Evolutionary conservation across 768 basidiomycete genomes (phyloP), one percentile per base, ranked within the genome.

Genomic region (Termitomyces sp.): DNA sequence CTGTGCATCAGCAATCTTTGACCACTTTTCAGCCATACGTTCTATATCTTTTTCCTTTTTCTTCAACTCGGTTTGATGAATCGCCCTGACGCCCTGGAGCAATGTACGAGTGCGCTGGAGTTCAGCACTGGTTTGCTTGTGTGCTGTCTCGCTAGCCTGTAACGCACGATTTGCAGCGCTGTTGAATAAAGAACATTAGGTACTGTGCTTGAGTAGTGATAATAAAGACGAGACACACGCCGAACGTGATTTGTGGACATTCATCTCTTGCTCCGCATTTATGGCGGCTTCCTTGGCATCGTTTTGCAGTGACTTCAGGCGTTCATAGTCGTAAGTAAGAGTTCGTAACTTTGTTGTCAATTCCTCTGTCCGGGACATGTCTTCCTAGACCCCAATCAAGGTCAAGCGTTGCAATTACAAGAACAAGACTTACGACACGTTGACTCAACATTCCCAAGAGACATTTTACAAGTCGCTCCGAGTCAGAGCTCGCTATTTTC

Each of bases 11-110:
- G 82, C 73, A 18, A 93, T 69, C 67, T 86, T 92, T 32, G 77
- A 74, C 89, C 89, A 92, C 63, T 83, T 85, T 51, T 93, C 91
- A 30, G 82, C 63, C 68, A 88, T 84, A 18, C 85, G 80, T 65
- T 93, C 91, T 18, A 86, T 72, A 43, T 94, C 91, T 63, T 87
- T 88, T 64, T 95, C 92, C 66, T 82, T 83, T 77, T 88, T 89
- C 79, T 87, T 92, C 36, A 91, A 69, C 68, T 94, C 93, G 38
- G 79, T 77, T 58, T 83, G 79, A 61, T 91, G 83, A 0, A 86
- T 82, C 43, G 84, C 77, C 28, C 93, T 85, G 13, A 91, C 75
- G 10, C 82, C 82, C 62, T 91, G 89, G 12, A 94, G 67, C 0
- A 84, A 71, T 1, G 83, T 81, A 48, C 87, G 82, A n/a, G 86